A percentile compares a stretch with the other conserved stretches of the same genome.
Conservation (phyloP, 1,284 basidiomycete species). For the Vanrija sp. region DNA sequence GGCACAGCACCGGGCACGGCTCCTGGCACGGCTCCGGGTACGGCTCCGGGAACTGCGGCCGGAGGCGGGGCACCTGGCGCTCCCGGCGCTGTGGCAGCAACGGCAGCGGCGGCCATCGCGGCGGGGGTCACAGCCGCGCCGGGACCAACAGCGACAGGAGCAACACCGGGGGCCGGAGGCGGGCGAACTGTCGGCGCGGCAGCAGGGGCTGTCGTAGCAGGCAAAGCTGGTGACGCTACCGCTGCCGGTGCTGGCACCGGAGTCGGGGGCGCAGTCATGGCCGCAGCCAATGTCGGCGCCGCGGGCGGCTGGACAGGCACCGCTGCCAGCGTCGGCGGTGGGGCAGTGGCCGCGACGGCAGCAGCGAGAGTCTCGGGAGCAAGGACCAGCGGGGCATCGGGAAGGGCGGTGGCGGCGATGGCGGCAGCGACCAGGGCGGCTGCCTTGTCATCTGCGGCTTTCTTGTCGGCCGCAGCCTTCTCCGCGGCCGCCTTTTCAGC, state of each 20-base stretch:
- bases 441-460: neutral
- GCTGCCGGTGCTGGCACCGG: constrained; percentile 1
- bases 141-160: constrained; percentile 9
- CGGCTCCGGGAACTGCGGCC: neutral
- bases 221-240: constrained; percentile 7
- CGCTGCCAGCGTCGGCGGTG: neutral
- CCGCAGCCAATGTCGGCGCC: neutral
- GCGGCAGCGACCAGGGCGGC: neutral
- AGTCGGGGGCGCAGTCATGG: neutral
- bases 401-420: neutral
- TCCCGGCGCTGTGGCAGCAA: neutral
- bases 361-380: neutral
- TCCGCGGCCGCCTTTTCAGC: neutral
- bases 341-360: neutral
- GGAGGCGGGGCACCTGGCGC: neutral
- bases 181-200: constrained; percentile 10
- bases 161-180: constrained; percentile 4
- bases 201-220: constrained; percentile 9
- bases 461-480: neutral
- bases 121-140: constrained; percentile 8
- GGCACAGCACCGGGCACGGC: neutral
- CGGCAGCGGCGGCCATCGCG: neutral
- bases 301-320: constrained; percentile 5
- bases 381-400: neutral
- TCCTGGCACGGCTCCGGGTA: neutral